Conservation (phyloP, 352 stramenopile genomes). For the Globisporangium recalcitrans region DNA sequence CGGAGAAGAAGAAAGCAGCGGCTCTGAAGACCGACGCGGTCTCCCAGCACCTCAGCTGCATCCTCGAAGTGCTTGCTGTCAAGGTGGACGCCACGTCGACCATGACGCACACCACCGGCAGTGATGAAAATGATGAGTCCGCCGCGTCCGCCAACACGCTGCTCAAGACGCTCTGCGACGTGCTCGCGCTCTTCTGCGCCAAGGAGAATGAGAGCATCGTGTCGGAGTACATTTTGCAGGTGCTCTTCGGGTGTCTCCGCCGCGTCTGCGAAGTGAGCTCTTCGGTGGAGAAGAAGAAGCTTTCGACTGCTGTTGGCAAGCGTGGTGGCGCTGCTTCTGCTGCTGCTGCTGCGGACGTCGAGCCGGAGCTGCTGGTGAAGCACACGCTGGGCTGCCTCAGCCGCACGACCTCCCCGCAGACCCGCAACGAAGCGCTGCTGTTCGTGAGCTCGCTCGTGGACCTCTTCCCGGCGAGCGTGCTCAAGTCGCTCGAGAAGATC, state of each 20-base stretch:
- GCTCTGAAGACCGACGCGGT: slow-evolving; percentile 12
- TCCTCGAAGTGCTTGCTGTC: slow-evolving; percentile 73
- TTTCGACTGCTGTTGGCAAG: slow-evolving; percentile 3
- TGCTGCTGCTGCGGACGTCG: slow-evolving; percentile 16
- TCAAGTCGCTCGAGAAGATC: slow-evolving; percentile 75
- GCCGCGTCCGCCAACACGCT: slow-evolving; percentile 28
- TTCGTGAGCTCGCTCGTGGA: slow-evolving; percentile 80
- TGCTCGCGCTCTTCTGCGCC: slow-evolving; percentile 55
- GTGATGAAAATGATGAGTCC: slow-evolving; percentile 20
- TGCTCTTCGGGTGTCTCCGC: slow-evolving; percentile 72
- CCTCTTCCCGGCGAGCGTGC: slow-evolving; percentile 63
- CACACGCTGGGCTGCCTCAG: slow-evolving; percentile 65
- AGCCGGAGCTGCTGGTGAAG: slow-evolving; percentile 73
- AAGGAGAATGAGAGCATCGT: slow-evolving; percentile 44
- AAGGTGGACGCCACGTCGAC: slow-evolving; percentile 41
- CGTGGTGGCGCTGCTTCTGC: slow-evolving; percentile 9
- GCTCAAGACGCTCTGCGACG: slow-evolving; percentile 48
- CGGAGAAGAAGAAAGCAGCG: slow-evolving; percentile 16
- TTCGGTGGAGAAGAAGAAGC: not conserved
- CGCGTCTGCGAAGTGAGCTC: slow-evolving; percentile 54
- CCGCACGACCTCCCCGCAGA: slow-evolving; percentile 64
- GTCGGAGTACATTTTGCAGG: slow-evolving; percentile 78
- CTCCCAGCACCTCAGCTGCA: slow-evolving; percentile 57
- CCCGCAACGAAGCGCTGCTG: slow-evolving; percentile 74
- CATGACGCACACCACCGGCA: slow-evolving; percentile 4